Percentiles rank a stretch among this genome's conserved stretches.
Evolutionary conservation across 1,284 basidiomycete species (phyloP).

Genomic region (Mrakiaceae sp.): DNA sequence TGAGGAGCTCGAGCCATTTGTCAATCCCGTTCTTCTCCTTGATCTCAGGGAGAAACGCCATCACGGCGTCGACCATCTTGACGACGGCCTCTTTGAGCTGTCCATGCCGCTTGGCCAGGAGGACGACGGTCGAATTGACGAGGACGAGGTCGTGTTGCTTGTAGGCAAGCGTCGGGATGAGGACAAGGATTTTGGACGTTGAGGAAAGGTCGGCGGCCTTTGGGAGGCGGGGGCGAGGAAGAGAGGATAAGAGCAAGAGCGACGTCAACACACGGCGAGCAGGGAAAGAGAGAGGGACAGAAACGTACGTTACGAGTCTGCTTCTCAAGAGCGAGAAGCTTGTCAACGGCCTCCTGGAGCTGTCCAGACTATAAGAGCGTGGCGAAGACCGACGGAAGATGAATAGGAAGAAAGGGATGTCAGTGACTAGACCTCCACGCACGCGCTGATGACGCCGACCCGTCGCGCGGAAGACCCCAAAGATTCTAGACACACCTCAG

Average conservation of each 20-base stretch:
- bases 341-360: slow-evolving; percentile 77
- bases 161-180: slow-evolving; percentile 60
- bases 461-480: too few species aligned
- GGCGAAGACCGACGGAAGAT: too few species aligned
- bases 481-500: slow-evolving; percentile 23
- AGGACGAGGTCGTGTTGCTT: slow-evolving; percentile 55
- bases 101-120: slow-evolving; percentile 91
- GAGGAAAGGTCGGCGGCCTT: slow-evolving; percentile 87
- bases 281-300: background rate
- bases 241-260: background rate
- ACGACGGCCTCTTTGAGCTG: slow-evolving; percentile 87
- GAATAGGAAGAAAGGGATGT: background rate
- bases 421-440: background rate
- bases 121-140: slow-evolving; percentile 59
- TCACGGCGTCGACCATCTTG: slow-evolving; percentile 75
- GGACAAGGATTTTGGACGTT: slow-evolving; percentile 72
- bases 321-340: slow-evolving; percentile 82
- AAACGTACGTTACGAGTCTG: slow-evolving; percentile 83
- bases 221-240: background rate
- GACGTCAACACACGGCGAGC: background rate
- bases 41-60: slow-evolving; percentile 66
- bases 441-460: too few species aligned
- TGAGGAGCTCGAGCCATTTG: slow-evolving; percentile 74
- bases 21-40: slow-evolving; percentile 54
- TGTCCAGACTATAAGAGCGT: slow-evolving; percentile 44